These are phyloP conservation scores for Mycena olivaceomarginata DNA, from an alignment of 768 basidiomycete genomes.

Conservation along the genomic window DNA sequence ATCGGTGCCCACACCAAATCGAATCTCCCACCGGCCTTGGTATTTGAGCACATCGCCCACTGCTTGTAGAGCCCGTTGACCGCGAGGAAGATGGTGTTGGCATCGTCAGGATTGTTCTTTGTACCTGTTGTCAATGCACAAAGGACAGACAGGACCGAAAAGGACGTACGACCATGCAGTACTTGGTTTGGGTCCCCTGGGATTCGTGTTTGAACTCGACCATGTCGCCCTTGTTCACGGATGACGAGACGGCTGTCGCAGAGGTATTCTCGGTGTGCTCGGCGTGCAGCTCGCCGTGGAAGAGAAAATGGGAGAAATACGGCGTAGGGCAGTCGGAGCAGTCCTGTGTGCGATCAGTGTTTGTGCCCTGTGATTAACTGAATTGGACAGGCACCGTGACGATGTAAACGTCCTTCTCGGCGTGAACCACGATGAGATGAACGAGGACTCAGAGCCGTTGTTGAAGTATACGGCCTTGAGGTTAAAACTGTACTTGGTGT, in stretches of 20 bases:
- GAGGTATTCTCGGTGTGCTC: neutral
- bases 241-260: neutral
- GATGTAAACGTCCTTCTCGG: neutral
- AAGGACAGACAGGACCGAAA: neutral
- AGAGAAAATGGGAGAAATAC: neutral
- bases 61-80: neutral
- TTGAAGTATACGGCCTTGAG: neutral
- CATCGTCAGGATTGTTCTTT: neutral
- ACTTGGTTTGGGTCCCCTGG: neutral
- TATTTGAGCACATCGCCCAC: conserved; percentile 19
- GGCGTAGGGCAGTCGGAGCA: neutral
- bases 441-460: neutral
- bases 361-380: neutral
- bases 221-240: neutral
- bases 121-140: neutral
- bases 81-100: neutral
- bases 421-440: neutral
- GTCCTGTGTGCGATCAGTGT: neutral
- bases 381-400: neutral
- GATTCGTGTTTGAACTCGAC: neutral
- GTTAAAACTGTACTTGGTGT: neutral
- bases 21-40: neutral
- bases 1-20: neutral
- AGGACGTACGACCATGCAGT: neutral
- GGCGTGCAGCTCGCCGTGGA: neutral